These are phyloP conservation scores for Boletus rubroflammeus DNA, from an alignment of 768 basidiomycete species.

Conservation along the genomic window DNA sequence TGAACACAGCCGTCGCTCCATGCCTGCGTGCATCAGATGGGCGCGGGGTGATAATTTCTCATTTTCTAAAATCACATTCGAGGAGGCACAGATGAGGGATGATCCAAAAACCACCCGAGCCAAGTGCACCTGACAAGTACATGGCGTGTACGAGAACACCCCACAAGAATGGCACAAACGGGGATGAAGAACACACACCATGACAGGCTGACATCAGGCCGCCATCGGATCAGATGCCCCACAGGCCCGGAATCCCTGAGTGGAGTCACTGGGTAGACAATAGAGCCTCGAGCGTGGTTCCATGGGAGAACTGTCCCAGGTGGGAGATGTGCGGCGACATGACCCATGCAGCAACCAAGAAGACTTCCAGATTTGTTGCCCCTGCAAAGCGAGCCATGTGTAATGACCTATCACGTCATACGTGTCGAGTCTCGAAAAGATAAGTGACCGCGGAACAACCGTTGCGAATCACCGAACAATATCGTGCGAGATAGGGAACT, in stretches of 20 bases:
- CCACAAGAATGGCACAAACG: not conserved
- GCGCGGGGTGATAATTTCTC: not conserved
- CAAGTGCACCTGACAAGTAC: not conserved
- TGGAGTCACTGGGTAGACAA: not conserved
- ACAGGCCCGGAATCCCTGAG: not conserved
- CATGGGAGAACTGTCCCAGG: not conserved
- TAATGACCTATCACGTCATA: not conserved
- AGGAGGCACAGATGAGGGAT: too few species aligned
- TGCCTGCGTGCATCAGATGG: not conserved
- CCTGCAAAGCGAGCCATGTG: not conserved
- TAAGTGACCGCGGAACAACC: not conserved
- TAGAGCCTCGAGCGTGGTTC: too few species aligned
- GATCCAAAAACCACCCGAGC: not conserved
- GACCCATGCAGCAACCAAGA: too few species aligned
- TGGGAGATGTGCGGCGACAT: not conserved
- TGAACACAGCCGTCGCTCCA: not conserved
- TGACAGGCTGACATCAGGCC: not conserved
- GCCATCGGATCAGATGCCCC: not conserved
- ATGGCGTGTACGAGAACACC: not conserved
- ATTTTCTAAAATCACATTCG: not conserved
- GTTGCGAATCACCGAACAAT: not conserved
- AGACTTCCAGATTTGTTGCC: not conserved
- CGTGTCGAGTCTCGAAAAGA: not conserved
- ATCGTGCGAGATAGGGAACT: too few species aligned
- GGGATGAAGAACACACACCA: not conserved